Evolutionary conservation across 345 rosid genomes (phyloP), one percentile per base, ranked within the genome.

Genomic region (Rhizophora mangle): DNA sequence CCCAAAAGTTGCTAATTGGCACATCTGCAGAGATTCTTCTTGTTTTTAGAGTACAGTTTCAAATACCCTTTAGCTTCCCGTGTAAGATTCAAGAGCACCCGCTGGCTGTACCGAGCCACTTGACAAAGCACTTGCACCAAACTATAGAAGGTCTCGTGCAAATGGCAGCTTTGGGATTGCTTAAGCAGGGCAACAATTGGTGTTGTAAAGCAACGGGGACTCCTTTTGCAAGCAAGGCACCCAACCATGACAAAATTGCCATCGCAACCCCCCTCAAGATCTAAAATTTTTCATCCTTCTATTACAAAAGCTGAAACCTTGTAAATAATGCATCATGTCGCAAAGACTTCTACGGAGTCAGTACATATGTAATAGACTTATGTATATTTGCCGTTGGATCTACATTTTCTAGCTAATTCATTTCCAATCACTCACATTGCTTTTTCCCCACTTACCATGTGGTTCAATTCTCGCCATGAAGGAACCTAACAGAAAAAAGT

Each of bases 131-230:
- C 24, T 29, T 30, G 63, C 67, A 78, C 73, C 79, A 80, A 73
- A 73, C 61, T 52, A 49, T 65, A 53, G 71, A 24, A 60, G 65
- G 36, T 68, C 79, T 71, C 63, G 71, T 74, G 80, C 62, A 70
- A 43, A 18, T 67, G 69, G 78, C 84, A 79, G 83, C 80, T 80
- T 73, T 83, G 78, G 62, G 51, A 13, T 83, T 83, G 84, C 82
- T 78, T 83, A 49, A 60, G 57, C 34, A 68, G 66, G 57, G 71
- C 18, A 64, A n/a, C 66, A 49, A 62, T 72, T 39, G 60, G 63
- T 64, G 82, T 10, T 72, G 84, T 78, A 75, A 80, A 80, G 82
- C 76, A 76, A 80, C 78, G 6, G 82, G 64, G 71, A 80, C 76
- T 65, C 71, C 66, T 70, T 8, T 52, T 46, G 56, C 78, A 81